Evolutionary conservation across 2,329 filamentous ascomycete genomes (phyloP).

Genomic region (Blastomyces parvus): DNA sequence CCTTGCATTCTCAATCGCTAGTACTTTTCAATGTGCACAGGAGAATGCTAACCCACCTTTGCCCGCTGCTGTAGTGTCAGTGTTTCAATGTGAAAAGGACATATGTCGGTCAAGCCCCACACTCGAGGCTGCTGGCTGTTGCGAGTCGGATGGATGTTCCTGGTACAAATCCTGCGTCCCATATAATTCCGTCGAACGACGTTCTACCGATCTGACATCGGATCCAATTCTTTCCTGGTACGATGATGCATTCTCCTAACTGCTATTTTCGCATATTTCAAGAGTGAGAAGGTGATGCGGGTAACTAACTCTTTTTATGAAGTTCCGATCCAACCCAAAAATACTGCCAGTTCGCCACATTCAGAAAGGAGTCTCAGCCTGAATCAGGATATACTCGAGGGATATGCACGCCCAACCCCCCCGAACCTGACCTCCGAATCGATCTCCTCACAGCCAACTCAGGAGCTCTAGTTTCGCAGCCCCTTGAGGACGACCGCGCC

Average conservation of each 20-base stretch:
- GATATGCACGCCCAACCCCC: background rate
- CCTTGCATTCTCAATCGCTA: background rate
- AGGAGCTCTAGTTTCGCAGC: background rate
- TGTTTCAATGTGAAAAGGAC: background rate
- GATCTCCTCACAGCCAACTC: background rate
- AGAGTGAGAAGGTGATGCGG: background rate
- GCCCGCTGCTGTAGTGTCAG: background rate
- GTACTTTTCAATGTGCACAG: background rate
- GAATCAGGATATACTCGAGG: background rate
- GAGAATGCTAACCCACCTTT: background rate
- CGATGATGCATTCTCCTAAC: background rate
- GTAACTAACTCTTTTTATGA: background rate
- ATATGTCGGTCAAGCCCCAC: background rate
- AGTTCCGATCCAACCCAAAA: background rate
- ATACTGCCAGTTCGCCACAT: background rate
- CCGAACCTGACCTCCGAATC: background rate
- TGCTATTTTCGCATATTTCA: too few relatives aligned
- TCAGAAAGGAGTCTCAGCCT: background rate
- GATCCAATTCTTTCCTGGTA: background rate
- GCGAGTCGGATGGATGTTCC: background rate
- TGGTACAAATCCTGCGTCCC: background rate
- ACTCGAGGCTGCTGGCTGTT: constrained; percentile 3
- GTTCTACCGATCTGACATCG: background rate
- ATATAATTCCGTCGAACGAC: background rate
- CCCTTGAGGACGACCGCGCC: background rate